Base-by-base conservation (phyloP, 257 asterid genomes). In the Solanum raphanifolium region DNA sequence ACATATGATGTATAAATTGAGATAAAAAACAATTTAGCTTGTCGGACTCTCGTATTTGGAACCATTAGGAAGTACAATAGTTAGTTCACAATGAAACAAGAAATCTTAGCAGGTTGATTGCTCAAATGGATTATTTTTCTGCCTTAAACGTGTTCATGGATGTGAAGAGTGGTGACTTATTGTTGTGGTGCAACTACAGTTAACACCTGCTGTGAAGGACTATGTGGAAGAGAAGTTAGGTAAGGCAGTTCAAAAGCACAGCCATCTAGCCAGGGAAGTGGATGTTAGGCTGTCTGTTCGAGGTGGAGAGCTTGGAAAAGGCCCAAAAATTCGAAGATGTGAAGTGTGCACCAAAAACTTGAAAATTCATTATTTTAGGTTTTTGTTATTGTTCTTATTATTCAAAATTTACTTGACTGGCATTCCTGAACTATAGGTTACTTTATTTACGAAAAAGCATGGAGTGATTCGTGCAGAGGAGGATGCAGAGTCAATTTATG, bases 381-480 rank as follows among this genome's bases (percentile, higher is more conserved):
- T 65, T 62, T 76, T 79, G 5, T 62, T 46, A 5, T 65, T 84
- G 38, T 16, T 58, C 34, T 3, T 39, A n/a, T n/a, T 29, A 12
- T 46, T 81, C n/a, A 43, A 16, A 48, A 16, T 81, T 25, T 88
- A 41, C 69, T 86, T 25, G 85, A 62, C 36, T 13, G 62, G 62
- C 48, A n/a, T 79, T 27, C 29, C 66, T n/a, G 25, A 82, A 55
- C 86, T 89, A 29, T 87, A 95, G 99, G 98, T 92, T 86, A 95
- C 99, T 35, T 88, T 95, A 93, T 97, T 95, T 91, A 95, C 99
- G 1, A 97, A 93, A 87, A 96, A 90, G 87, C 99, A 97, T 84
- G 99, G 99, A 46, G 99, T 95, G 72, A 87, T 97, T 83, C 95
- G 99, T 43, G 99, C 94, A 16, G 99, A 97, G 89, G 99, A 95